phyloP scores from a whole-genome alignment of 208 protist genomes.

The Cochliopodium minus region DNA sequence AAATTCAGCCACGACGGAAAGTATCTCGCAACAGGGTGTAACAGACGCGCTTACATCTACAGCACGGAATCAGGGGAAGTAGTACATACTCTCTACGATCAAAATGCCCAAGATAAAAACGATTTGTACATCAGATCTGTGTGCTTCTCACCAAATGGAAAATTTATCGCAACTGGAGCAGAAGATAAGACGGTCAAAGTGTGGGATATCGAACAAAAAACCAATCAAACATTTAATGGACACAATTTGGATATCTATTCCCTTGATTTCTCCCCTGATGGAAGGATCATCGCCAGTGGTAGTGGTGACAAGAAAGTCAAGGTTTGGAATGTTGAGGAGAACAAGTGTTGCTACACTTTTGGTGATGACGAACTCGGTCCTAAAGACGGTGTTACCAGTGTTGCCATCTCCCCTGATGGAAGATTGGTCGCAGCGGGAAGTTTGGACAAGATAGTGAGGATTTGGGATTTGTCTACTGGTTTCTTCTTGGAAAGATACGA shows the following conservation, averaged over 20 bases:
- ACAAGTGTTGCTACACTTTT: not conserved
- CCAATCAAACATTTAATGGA: constrained; percentile 18
- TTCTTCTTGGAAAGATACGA: constrained; percentile 9
- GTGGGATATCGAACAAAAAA: constrained; percentile 23
- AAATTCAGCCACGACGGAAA: not conserved
- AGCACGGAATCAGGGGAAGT: not conserved
- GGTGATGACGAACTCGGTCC: constrained; percentile 13
- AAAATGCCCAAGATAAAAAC: not conserved
- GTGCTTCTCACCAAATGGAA: constrained; percentile 39
- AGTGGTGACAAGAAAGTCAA: constrained; percentile 41
- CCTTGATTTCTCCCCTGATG: constrained; percentile 37
- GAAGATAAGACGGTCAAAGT: constrained; percentile 59
- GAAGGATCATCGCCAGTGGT: constrained; percentile 33
- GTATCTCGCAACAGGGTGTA: constrained; percentile 5
- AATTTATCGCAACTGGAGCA: constrained; percentile 58
- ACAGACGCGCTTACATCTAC: constrained; percentile 1
- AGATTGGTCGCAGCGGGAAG: constrained; percentile 14
- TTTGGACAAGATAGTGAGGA: constrained; percentile 19
- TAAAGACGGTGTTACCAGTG: constrained; percentile 24
- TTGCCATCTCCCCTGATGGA: constrained; percentile 18
- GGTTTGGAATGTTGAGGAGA: constrained; percentile 37
- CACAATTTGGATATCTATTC: constrained; percentile 48
- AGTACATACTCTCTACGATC: not conserved
- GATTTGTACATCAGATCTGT: constrained; percentile 37
- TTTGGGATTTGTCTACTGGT: constrained; percentile 27